phyloP scores from a whole-genome alignment of 805 yeast species.

The Yarrowia sp. region DNA sequence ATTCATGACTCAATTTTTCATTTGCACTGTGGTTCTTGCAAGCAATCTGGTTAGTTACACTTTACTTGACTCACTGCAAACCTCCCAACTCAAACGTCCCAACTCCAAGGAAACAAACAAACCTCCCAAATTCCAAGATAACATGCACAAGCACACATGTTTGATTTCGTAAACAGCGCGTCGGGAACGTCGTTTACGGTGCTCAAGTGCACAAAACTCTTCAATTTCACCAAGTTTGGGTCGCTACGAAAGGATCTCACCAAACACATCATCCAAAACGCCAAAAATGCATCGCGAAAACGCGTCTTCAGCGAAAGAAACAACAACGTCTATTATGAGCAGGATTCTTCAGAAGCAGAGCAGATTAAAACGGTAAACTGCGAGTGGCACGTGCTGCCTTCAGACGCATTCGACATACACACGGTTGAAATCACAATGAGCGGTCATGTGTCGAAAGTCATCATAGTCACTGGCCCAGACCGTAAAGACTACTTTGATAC shows the following conservation, averaged over 20 bases:
- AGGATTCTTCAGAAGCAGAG: background rate
- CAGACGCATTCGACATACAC: background rate
- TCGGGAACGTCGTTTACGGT: conserved; percentile 29
- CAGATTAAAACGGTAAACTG: conserved; percentile 9
- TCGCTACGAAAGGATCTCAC: background rate
- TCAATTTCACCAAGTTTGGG: conserved; percentile 4
- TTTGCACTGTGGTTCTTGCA: too few relatives aligned
- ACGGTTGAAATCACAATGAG: background rate
- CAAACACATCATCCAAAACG: conserved; percentile 2
- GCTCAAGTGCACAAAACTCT: conserved; percentile 21
- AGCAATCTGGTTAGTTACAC: background rate
- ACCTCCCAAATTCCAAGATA: too few relatives aligned
- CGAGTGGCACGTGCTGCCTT: conserved; percentile 13
- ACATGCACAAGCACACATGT: conserved; percentile 15
- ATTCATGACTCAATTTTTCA: too few relatives aligned
- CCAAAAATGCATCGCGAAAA: conserved; percentile 13
- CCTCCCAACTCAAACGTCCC: too few relatives aligned
- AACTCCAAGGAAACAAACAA: too few relatives aligned
- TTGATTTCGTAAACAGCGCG: conserved; percentile 28
- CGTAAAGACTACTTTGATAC: conserved; percentile 8
- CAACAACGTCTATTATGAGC: conserved; percentile 21
- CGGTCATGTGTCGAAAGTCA: background rate
- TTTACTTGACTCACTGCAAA: too few relatives aligned
- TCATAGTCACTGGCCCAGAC: conserved; percentile 9
- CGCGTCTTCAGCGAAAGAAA: conserved; percentile 24